A percentile compares a stretch with the other conserved stretches of the same genome.
Conservation (phyloP, 352 stramenopile species). For the Phytophthora podocarpi region DNA sequence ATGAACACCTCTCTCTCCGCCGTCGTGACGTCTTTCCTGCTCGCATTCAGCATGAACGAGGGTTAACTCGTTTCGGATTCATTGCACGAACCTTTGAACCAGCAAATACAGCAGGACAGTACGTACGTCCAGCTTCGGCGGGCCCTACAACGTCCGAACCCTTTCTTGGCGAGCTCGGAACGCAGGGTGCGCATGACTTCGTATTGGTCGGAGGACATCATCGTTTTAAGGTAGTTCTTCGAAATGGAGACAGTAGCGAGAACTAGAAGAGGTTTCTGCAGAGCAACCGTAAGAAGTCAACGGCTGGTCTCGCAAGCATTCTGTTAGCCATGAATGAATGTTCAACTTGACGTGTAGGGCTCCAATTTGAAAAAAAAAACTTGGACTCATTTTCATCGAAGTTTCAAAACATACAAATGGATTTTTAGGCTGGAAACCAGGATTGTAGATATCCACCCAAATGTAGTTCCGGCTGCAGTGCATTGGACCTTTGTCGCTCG, state of each 20-base stretch:
- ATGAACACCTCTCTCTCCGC: slow-evolving; percentile 11
- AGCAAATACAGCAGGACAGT: no score
- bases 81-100: no score
- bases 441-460: no score
- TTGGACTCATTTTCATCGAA: not conserved
- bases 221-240: not conserved
- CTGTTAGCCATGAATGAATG: not conserved
- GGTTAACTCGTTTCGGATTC: no score
- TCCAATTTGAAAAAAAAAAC: not conserved
- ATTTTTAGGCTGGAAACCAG: slow-evolving; percentile 7
- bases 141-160: not conserved
- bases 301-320: not conserved
- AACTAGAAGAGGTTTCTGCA: not conserved
- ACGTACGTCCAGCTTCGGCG: slow-evolving; percentile 9
- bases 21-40: slow-evolving; percentile 8
- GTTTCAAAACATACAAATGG: not conserved
- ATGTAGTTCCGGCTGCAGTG: no score
- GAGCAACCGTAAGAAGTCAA: not conserved
- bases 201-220: slow-evolving; percentile 18
- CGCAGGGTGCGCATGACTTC: slow-evolving; percentile 21
- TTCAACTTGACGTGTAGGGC: not conserved
- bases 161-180: slow-evolving; percentile 7
- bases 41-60: not conserved
- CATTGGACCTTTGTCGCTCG: no score
- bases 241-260: not conserved